phyloP scores from a whole-genome alignment of 2,329 filamentous ascomycete genomes.

The Zalaria obscura region DNA sequence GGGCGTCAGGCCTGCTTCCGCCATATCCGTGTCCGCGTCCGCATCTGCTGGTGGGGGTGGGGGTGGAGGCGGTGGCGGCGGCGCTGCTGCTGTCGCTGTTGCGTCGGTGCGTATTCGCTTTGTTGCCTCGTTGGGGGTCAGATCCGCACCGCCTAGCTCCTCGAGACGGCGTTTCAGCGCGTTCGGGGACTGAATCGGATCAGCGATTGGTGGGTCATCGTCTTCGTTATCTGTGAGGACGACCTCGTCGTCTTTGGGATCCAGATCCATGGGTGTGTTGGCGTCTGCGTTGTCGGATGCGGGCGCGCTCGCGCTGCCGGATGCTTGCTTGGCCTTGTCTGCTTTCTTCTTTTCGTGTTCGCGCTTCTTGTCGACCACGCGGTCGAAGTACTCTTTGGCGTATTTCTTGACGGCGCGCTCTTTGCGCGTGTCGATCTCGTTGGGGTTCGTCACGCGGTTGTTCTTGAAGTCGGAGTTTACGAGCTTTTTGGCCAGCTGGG shows the following conservation, averaged over 20 bases:
- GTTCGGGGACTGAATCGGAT: conserved; percentile 6
- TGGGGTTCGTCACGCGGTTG: conserved; percentile 70
- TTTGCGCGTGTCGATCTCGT: conserved; percentile 54
- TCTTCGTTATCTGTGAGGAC: conserved; percentile 14
- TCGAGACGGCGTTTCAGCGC: conserved; percentile 13
- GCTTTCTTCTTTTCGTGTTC: conserved; percentile 53
- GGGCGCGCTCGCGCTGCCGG: conserved; percentile 11
- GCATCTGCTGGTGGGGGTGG: conserved; percentile 22
- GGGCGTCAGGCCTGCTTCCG: conserved; percentile 8
- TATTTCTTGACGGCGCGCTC: conserved; percentile 70
- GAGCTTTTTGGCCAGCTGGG: conserved; percentile 64
- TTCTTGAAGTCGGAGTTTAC: conserved; percentile 88
- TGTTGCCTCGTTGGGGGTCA: conserved; percentile 22
- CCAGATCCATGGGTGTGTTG: conserved; percentile 8
- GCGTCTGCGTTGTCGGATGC: conserved; percentile 13
- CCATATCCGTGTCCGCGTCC: conserved; percentile 2
- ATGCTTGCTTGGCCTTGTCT: conserved; percentile 29
- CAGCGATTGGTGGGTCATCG: background rate
- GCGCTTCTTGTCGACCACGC: conserved; percentile 63
- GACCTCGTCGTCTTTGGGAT: conserved; percentile 11
- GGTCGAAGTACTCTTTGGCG: conserved; percentile 75
- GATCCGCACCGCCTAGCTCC: conserved; percentile 11
- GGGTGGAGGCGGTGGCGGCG: conserved; percentile 24
- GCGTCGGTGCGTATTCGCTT: conserved; percentile 14
- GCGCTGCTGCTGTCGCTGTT: conserved; percentile 15